These are phyloP conservation scores for Clonostachys byssicola DNA, from an alignment of 2,329 filamentous ascomycete species.

Conservation along the genomic window DNA sequence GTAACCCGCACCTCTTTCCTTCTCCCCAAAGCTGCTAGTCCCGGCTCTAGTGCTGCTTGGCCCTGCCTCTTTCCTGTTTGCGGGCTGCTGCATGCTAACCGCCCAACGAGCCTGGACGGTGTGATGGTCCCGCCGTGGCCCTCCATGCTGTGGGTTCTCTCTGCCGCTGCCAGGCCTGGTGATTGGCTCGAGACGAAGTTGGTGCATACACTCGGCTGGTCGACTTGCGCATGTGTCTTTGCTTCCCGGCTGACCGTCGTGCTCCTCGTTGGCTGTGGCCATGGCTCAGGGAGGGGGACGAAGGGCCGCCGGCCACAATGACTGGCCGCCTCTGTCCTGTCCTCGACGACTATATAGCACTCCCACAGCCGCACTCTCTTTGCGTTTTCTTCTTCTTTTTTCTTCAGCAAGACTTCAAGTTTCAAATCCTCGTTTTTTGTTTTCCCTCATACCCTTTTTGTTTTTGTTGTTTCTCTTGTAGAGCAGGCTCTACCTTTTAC, in stretches of 20 bases:
- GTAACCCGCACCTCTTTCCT: not conserved
- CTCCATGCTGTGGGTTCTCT: not conserved
- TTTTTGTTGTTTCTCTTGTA: constrained; percentile 32
- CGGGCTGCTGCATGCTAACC: not conserved
- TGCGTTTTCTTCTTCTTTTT: constrained; percentile 35
- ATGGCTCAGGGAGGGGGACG: not conserved
- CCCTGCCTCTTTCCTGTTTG: not conserved
- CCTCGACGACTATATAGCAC: constrained; percentile 7
- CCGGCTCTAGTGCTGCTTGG: not conserved
- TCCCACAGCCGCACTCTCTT: constrained; percentile 27
- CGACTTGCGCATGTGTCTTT: not conserved
- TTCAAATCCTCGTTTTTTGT: constrained; percentile 47
- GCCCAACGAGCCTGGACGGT: not conserved
- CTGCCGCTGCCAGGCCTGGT: not conserved
- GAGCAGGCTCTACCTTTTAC: constrained; percentile 50
- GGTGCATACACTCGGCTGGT: not conserved
- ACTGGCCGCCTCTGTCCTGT: not conserved
- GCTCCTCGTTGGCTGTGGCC: not conserved
- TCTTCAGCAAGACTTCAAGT: constrained; percentile 65
- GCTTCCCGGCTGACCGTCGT: not conserved
- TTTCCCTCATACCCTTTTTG: constrained; percentile 27
- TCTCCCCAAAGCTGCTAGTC: not conserved
- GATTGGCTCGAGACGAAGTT: not conserved
- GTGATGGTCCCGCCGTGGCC: not conserved
- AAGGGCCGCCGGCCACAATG: not conserved